Evolutionary conservation across 1,284 basidiomycete species (phyloP).

Genomic region (Irpex rosettiformis): DNA sequence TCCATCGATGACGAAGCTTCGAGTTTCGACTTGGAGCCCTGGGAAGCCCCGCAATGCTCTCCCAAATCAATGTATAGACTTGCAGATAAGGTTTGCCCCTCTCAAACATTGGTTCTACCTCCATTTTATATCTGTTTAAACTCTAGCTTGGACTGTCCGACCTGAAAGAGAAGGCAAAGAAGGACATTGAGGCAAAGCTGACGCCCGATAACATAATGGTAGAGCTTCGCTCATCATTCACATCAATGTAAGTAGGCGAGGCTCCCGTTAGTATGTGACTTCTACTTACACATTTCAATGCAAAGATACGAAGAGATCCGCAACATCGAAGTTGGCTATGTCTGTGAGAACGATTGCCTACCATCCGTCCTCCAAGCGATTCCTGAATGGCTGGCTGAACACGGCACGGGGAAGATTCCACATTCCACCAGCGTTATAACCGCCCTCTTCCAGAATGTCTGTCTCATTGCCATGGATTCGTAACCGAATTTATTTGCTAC

Average conservation of each 20-base stretch:
- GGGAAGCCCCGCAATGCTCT: background rate
- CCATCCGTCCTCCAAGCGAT: background rate
- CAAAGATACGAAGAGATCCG: background rate
- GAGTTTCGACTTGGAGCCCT: background rate
- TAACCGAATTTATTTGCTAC: no score
- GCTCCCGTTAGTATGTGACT: background rate
- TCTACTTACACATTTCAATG: background rate
- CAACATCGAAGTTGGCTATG: conserved; percentile 6
- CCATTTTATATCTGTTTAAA: no score
- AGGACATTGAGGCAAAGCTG: conserved; percentile 14
- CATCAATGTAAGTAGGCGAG: conserved; percentile 3
- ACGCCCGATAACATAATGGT: conserved; percentile 16
- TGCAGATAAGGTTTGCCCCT: background rate
- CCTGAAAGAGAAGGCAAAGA: conserved; percentile 13
- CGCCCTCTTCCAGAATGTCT: no score
- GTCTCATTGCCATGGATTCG: no score
- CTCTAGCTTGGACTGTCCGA: conserved; percentile 8
- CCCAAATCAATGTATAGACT: background rate
- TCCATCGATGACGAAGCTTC: no score
- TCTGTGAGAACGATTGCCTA: background rate
- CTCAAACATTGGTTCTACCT: no score
- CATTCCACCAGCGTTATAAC: no score
- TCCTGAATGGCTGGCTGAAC: no score
- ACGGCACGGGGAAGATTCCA: no score
- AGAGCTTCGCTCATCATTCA: conserved; percentile 19